phyloP scores from a whole-genome alignment of 2,329 filamentous ascomycete species.

The Hymenoscyphus scutula region DNA sequence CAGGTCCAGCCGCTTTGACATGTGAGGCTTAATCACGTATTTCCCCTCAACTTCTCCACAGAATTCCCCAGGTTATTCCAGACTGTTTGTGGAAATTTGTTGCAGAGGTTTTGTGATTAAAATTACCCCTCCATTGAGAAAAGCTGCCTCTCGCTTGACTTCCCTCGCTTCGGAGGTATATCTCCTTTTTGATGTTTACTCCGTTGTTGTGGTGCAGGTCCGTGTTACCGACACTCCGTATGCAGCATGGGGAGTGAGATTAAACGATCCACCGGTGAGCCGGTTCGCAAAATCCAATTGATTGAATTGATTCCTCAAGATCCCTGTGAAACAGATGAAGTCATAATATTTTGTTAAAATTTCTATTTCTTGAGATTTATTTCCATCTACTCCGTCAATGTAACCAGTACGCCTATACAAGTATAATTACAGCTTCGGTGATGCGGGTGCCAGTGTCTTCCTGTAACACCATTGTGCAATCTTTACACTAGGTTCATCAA shows the following conservation, averaged over 20 bases:
- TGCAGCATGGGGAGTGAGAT: neutral
- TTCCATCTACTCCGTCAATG: neutral
- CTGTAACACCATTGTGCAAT: conserved; percentile 57
- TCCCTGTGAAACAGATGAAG: neutral
- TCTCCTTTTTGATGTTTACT: neutral
- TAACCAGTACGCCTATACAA: neutral
- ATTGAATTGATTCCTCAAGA: neutral
- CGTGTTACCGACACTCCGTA: neutral
- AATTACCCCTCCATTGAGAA: no score
- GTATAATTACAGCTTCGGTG: neutral
- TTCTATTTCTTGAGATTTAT: neutral
- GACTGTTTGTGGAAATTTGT: neutral
- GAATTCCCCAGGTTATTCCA: neutral
- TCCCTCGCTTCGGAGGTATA: neutral
- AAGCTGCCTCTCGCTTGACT: neutral
- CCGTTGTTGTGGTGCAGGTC: neutral
- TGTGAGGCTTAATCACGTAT: neutral
- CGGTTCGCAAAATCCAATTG: neutral
- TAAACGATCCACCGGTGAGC: neutral
- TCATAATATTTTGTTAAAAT: neutral
- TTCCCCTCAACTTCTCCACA: neutral
- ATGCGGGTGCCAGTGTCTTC: conserved; percentile 37
- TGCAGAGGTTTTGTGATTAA: neutral
- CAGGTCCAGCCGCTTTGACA: neutral
- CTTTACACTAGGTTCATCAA: conserved; percentile 61